These are phyloP conservation scores for Litsea cubeba DNA, from an alignment of 164 flowering plant species.

Conservation along the genomic window DNA sequence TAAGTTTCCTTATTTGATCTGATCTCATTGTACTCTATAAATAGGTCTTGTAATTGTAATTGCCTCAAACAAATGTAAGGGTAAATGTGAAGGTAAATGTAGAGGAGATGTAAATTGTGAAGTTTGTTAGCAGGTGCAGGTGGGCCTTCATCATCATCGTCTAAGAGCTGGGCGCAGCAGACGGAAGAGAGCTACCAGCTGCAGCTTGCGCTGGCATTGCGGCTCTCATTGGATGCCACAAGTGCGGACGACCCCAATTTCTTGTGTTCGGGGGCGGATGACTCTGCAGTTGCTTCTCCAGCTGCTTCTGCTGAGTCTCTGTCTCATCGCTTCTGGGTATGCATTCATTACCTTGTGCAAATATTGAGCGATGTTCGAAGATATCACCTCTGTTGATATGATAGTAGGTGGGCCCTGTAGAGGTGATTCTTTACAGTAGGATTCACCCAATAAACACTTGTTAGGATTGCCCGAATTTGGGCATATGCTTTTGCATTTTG, in stretches of 20 bases:
- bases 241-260: constrained; percentile 93
- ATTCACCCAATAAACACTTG: neutral
- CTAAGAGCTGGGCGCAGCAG: constrained; percentile 98
- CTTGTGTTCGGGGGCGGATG: constrained; percentile 72
- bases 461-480: neutral
- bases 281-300: constrained; percentile 32
- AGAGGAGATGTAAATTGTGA: too few relatives aligned
- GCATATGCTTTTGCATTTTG: neutral
- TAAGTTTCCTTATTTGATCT: too few relatives aligned
- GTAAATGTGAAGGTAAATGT: too few relatives aligned
- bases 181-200: constrained; percentile 96
- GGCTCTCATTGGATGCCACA: constrained; percentile 83
- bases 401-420: too few relatives aligned
- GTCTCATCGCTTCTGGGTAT: constrained; percentile 97
- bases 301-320: constrained; percentile 46
- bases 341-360: neutral
- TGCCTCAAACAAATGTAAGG: too few relatives aligned
- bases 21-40: too few relatives aligned
- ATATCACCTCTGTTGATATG: too few relatives aligned
- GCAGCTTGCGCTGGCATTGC: constrained; percentile 82
- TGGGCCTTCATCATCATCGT: constrained; percentile 34
- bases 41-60: too few relatives aligned
- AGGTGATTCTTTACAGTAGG: too few relatives aligned
- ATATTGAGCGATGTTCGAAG: neutral
- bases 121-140: neutral